Evolutionary conservation across 2,329 filamentous ascomycete genomes (phyloP), one percentile per base, ranked within the genome.

Genomic region (Exophiala phaeomuriformis): DNA sequence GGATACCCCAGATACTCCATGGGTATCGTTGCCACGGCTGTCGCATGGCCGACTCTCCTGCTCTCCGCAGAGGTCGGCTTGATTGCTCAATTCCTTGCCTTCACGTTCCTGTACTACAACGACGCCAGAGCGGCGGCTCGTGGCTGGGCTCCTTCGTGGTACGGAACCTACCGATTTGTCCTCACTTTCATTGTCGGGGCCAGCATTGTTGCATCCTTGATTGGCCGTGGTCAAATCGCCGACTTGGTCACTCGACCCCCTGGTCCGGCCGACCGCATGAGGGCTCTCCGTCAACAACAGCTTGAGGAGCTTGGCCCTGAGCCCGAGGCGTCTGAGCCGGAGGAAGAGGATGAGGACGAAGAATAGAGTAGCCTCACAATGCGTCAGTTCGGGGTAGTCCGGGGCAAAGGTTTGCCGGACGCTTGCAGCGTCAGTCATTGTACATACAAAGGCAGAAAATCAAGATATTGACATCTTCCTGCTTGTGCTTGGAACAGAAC

Each of bases 11-110:
- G 90, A 58, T 96, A 95, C 68, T 82, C 82, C n/a, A 82, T 90
- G 61, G 90, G 90, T 63, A 82, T 95, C 9, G 67, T 87, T 43
- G 85, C 89, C 4, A 85, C 90, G 1, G 81, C 86, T 43, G 73
- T 93, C 27, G 90, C 90, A 44, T 96, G 90, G 90, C 90, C 90
- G 2, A 95, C 90, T 7, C 78, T 95, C 33, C 75, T 95, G 46
- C 78, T 96, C 71, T 87, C 90, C 0, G 73, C 88, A 43, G 87
- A 95, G 69, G 88, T 88, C 69, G 90, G 90, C 1, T 75, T 96
- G 47, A 94, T 90, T 51, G 77, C 82, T 2, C 90, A 96, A 68
- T 95, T 96, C 73, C 70, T 85, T 50, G 85, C 88, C 36, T 96
- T 96, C 70, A 85, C 84, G 52, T 83, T 83, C 62, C 79, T 95